These are phyloP conservation scores for Dichomitus squalens DNA, from an alignment of 1,284 basidiomycete species.

Conservation along the genomic window DNA sequence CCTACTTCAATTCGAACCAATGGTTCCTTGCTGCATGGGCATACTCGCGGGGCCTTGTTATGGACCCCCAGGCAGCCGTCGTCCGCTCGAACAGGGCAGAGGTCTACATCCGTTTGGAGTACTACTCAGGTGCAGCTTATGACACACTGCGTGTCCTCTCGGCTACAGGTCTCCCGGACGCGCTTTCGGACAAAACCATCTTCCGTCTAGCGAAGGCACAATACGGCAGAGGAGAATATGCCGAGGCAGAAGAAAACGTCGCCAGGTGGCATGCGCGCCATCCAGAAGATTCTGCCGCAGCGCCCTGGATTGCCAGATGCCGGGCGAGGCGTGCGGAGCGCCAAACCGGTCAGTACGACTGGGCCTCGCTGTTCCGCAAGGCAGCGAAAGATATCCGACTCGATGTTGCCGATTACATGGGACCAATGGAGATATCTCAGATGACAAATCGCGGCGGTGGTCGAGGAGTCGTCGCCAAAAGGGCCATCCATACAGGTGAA, in stretches of 20 bases:
- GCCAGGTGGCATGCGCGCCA: conserved; percentile 11
- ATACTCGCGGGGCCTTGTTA: conserved; percentile 25
- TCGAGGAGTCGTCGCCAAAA: conserved; percentile 21
- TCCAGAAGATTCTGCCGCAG: conserved; percentile 9
- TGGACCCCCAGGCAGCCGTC: conserved; percentile 14
- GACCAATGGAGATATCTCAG: conserved; percentile 16
- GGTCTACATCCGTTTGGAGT: conserved; percentile 25
- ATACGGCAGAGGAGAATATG: conserved; percentile 18
- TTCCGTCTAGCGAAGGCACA: conserved; percentile 17
- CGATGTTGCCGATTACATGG: conserved; percentile 24
- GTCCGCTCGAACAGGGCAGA: conserved; percentile 26
- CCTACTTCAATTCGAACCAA: conserved; percentile 17
- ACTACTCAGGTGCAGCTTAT: conserved; percentile 24
- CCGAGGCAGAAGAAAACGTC: conserved; percentile 12
- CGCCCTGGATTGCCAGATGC: conserved; percentile 17
- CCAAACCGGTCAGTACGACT: conserved; percentile 20
- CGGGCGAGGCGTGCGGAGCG: conserved; percentile 12
- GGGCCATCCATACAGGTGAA: conserved; percentile 18
- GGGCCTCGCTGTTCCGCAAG: conserved; percentile 16
- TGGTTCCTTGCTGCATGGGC: conserved; percentile 31
- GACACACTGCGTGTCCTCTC: conserved; percentile 24
- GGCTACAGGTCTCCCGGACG: not conserved
- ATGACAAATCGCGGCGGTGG: conserved; percentile 23
- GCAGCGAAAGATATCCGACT: conserved; percentile 14
- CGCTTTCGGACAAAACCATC: conserved; percentile 5